Base-by-base conservation (phyloP, 768 basidiomycete species). In the Pleurotus tuber-regium region DNA sequence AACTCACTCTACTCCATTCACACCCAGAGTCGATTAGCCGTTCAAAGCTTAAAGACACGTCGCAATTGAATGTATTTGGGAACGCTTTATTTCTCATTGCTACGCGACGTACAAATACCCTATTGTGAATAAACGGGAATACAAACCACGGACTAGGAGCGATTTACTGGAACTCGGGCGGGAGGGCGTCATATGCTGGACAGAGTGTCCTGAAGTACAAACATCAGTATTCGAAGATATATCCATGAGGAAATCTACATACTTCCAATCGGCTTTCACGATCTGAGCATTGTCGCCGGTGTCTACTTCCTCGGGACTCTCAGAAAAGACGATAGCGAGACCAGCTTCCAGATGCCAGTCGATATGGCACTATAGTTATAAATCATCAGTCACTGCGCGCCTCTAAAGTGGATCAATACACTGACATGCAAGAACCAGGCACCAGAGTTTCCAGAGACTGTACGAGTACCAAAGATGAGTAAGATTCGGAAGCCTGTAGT, bases 381-480 rank as follows among this genome's bases (percentile, higher is more conserved):
- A 11, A 16, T 19, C 54, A 33, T 36, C 29, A 48, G n/a, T n/a
- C n/a, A n/a, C n/a, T n/a, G n/a, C n/a, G n/a, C n/a, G 1, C 11
- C 16, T 29, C 16, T 2, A 4, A 46, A 18, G 29, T 47, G 59
- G 40, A 29, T 71, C 71, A 70, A 70, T 38, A n/a, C 18, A 12
- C 46, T 33, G 16, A 48, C 46, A 49, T 76, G 75, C 43, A 77
- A 65, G 66, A 77, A 72, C 77, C 80, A 83, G 4, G 78, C 76
- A 19, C 85, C 86, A 0, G 86, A 70, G 65, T 86, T 87, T 53
- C 82, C 78, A 30, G 59, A 63, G 58, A 61, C 56, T 57, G 25
- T 36, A 6, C 7, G 14, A 36, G 14, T 14, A 5, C 23, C 36
- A 12, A 42, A 18, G 23, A 38, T 24, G 9, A 21, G 16, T 39